Conservation (phyloP, 2,329 filamentous ascomycete species). For the Aspergillus terreus region DNA sequence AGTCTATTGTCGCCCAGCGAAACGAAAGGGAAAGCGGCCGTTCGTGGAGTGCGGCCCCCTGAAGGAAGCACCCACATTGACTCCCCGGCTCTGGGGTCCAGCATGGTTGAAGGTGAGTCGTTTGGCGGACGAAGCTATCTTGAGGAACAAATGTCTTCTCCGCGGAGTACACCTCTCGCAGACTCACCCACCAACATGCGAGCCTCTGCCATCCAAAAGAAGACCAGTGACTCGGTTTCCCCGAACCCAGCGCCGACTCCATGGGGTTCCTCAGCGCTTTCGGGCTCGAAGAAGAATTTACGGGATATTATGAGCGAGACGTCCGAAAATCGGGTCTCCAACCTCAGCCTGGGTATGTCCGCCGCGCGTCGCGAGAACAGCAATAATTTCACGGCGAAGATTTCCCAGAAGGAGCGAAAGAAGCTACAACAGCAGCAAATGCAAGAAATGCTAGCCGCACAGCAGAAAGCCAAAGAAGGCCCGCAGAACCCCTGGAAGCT, state of each 20-base stretch:
- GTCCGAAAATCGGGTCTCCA: slow-evolving; percentile 49
- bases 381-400: slow-evolving; percentile 51
- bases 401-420: slow-evolving; percentile 92
- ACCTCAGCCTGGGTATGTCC: slow-evolving; percentile 51
- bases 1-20: slow-evolving; percentile 22
- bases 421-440: slow-evolving; percentile 68
- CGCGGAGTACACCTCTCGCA: slow-evolving; percentile 13
- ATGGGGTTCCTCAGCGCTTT: slow-evolving; percentile 54
- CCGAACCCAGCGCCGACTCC: slow-evolving; percentile 38
- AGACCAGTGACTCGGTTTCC: slow-evolving; percentile 22
- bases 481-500: slow-evolving; percentile 63
- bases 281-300: slow-evolving; percentile 65
- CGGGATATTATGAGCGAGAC: slow-evolving; percentile 71
- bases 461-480: slow-evolving; percentile 33
- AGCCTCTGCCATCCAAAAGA: slow-evolving; percentile 16
- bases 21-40: slow-evolving; percentile 27
- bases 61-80: slow-evolving; percentile 20
- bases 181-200: slow-evolving; percentile 24
- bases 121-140: slow-evolving; percentile 24
- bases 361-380: slow-evolving; percentile 42
- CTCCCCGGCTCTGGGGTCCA: slow-evolving; percentile 24
- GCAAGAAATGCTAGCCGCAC: slow-evolving; percentile 38
- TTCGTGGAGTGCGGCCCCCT: slow-evolving; percentile 18
- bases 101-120: slow-evolving; percentile 23
- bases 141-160: slow-evolving; percentile 27